Evolutionary conservation across 192 early-diverging fungal genomes (phyloP).

Genomic region (Thoreauomyces humboldtii): DNA sequence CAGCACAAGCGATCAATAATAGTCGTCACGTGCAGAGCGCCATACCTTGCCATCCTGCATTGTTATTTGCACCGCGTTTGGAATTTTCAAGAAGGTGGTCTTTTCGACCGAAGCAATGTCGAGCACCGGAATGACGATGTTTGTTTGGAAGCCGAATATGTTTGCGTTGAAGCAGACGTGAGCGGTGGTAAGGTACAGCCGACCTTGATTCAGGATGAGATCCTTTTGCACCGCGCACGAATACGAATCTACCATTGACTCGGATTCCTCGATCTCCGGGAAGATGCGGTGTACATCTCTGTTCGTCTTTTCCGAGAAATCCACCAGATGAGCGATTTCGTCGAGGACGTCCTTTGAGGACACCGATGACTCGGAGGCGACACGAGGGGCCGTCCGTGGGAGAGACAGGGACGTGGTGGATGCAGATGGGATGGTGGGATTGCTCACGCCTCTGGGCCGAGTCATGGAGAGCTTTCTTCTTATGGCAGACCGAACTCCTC

Average conservation of each 20-base stretch:
- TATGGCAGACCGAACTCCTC: constrained; percentile 1
- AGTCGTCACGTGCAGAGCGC: not conserved
- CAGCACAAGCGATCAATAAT: not conserved
- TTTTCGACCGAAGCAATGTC: constrained; percentile 18
- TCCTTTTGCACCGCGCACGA: constrained; percentile 84
- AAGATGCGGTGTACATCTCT: constrained; percentile 15
- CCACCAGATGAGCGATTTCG: constrained; percentile 20
- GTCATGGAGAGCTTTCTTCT: constrained; percentile 4
- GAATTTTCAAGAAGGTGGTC: constrained; percentile 12
- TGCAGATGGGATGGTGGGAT: not conserved
- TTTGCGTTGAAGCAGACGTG: constrained; percentile 85
- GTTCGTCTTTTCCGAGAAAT: constrained; percentile 16
- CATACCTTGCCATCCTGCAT: constrained; percentile 9
- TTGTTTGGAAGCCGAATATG: constrained; percentile 68
- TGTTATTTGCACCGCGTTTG: constrained; percentile 18
- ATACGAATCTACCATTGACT: constrained; percentile 24
- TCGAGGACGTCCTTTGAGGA: not conserved
- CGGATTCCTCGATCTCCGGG: constrained; percentile 17
- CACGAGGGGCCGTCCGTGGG: not conserved
- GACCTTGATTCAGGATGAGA: constrained; percentile 84
- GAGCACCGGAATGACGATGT: constrained; percentile 10
- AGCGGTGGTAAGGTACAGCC: constrained; percentile 78
- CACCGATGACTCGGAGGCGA: not conserved
- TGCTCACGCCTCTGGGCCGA: not conserved
- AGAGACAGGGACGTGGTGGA: not conserved